Evolutionary conservation across 768 basidiomycete species (phyloP), one percentile per base, ranked within the genome.

Genomic region (Phlegmacium glaucopus): DNA sequence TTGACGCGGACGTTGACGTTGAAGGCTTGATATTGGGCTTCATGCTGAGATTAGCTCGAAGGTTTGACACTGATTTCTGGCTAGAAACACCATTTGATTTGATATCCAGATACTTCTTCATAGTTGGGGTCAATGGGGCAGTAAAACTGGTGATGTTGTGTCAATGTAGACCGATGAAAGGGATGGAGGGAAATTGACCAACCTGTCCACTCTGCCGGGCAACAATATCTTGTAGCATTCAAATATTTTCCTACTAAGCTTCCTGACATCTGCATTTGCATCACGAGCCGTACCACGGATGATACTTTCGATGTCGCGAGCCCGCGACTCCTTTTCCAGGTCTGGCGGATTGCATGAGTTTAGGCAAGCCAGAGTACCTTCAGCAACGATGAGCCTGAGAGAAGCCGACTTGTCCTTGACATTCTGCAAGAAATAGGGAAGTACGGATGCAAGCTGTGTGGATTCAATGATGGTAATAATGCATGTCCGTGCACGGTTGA

Each of bases 301-400:
- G 39, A 88, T 75, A 9, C 64, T 70, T 62, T 94, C 91, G 22
- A 94, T 71, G 34, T 86, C 80, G 38, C 71, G 71, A 1, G 80
- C 82, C 12, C 85, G 70, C 0, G 67, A 50, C 39, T 89, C 86
- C 61, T 78, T 85, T 63, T 87, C 87, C 26, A 90, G 62, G 54
- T 90, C 87, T 0, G 87, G 86, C 8, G 88, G 89, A 63, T 87
- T 89, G 61, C 83, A 84, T 55, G 77, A 82, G 50, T 87, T 87
- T 44, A 92, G 68, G 51, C 82, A 85, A 12, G 75, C 71, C 41
- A 90, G 59, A 0, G 82, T 71, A 26, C 79, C 73, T 62, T 91
- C 87, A 3, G 80, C 77, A n/a, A 80, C 78, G 13, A 76, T 74
- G 5, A 87, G 58, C 44, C 91, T 77, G 25, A 85, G 67, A 2